Conservation (phyloP, 768 basidiomycete species). For the Peribolospora baueri region DNA sequence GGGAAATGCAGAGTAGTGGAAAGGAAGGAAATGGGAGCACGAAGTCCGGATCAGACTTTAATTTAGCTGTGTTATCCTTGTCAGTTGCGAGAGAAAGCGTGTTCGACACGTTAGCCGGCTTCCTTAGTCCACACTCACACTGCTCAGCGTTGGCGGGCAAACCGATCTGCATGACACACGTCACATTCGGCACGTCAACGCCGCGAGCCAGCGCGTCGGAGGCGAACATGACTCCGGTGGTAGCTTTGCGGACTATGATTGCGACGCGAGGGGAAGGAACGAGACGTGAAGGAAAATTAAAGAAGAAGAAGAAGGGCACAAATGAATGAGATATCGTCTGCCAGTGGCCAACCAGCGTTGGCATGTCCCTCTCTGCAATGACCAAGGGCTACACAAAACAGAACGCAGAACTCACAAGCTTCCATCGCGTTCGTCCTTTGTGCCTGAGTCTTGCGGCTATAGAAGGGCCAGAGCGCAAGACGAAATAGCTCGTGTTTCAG, state of each 20-base stretch:
- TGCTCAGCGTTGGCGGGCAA: conserved; percentile 20
- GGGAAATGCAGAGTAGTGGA: neutral
- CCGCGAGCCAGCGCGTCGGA: conserved; percentile 26
- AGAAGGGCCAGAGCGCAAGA: too few relatives aligned
- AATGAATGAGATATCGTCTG: too few relatives aligned
- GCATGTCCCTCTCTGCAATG: too few relatives aligned
- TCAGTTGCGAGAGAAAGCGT: neutral
- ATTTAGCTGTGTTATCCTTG: neutral
- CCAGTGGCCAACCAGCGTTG: too few relatives aligned
- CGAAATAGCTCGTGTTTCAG: too few relatives aligned
- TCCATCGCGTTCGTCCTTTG: too few relatives aligned
- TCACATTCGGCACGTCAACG: conserved; percentile 39
- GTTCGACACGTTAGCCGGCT: too few relatives aligned
- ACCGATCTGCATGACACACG: conserved; percentile 32
- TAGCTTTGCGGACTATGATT: too few relatives aligned
- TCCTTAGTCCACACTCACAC: conserved; percentile 8
- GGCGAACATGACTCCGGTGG: conserved; percentile 13
- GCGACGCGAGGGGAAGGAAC: neutral
- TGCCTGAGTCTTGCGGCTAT: too few relatives aligned
- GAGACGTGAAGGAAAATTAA: neutral
- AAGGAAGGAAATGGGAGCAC: neutral
- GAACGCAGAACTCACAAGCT: too few relatives aligned
- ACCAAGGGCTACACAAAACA: too few relatives aligned
- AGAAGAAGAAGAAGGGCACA: neutral
- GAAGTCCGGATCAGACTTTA: conserved; percentile 1